Conservation (phyloP, 1,139 yeast genomes). For the Komagataea norvegica region DNA sequence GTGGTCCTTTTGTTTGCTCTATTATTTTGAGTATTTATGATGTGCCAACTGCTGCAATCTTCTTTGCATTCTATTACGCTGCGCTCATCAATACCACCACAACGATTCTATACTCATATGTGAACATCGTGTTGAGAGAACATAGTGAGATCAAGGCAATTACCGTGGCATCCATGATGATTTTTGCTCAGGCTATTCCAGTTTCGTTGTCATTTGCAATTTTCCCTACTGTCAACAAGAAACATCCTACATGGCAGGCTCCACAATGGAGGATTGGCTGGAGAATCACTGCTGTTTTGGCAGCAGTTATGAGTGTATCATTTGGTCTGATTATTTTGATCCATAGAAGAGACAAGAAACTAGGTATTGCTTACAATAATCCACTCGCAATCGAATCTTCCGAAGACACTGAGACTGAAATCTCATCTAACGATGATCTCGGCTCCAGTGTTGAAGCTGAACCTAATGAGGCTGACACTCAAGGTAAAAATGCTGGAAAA, state of each 20-base stretch:
- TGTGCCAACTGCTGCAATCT: conserved; percentile 22
- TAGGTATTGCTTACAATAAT: conserved; percentile 44
- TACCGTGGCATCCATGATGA: conserved; percentile 11
- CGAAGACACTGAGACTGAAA: not conserved
- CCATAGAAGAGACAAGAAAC: conserved; percentile 50
- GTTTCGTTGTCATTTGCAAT: conserved; percentile 18
- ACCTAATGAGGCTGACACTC: not conserved
- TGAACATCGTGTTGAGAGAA: conserved; percentile 3
- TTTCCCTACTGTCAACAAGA: conserved; percentile 38
- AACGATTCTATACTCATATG: conserved; percentile 7
- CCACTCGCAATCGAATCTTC: not conserved
- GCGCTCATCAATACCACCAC: conserved; percentile 25
- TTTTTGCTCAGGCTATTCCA: conserved; percentile 11
- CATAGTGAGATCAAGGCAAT: conserved; percentile 10
- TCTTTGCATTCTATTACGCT: conserved; percentile 31
- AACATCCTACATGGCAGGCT: conserved; percentile 40
- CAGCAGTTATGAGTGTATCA: conserved; percentile 50
- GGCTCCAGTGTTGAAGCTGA: not conserved
- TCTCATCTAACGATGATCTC: too few relatives aligned
- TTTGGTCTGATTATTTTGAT: conserved; percentile 55
- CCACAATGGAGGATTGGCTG: conserved; percentile 51
- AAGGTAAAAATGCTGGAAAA: too few relatives aligned
- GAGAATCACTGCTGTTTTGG: conserved; percentile 43
- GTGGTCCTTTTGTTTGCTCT: conserved; percentile 19
- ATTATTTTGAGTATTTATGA: conserved; percentile 36